Base-by-base conservation (phyloP, 2,329 filamentous ascomycete species). In the Colletotrichum liaoningense region DNA sequence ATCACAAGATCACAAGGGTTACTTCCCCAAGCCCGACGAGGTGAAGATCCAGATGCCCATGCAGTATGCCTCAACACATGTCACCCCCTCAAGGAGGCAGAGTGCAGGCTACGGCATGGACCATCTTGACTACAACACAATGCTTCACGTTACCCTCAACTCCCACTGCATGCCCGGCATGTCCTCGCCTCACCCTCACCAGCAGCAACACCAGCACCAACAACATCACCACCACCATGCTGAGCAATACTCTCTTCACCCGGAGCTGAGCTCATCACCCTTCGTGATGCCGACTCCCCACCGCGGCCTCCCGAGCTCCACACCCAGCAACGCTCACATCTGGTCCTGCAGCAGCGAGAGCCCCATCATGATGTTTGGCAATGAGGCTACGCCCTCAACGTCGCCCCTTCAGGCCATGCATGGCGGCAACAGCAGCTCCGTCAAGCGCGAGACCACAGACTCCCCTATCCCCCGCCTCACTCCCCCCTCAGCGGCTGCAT, bases 341-440 rank as follows among this genome's bases (percentile, higher is more conserved):
- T 85, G 83, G 83, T 81, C 81, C 3, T 83, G 81, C 64, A 79
- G 79, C 75, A 84, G 81, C 66, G 83, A 85, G 64, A 85, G 83
- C 77, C 83, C 83, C 28, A 83, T 85, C 42, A 80, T 80, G 52
- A 83, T 84, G 79, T 84, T 84, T 73, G 73, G 67, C 65, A 76
- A 42, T 64, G 69, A 74, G 56, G 76, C 79, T n/a, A 80, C 77
- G 35, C 76, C 77, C 14, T 81, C 80, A 63, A 74, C 74, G 55
- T 80, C 79, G 12, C 77, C 80, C 5, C 79, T 78, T 16, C 75
- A 76, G 30, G 81, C 79, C 46, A 80, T 82, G 76, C 80, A 83
- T 22, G 75, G 83, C 38, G 14, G 38, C 38, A 42, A 42, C 38
- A 42, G 38, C 38, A 42, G 38, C 46, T 80, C 83, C 24, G 75